Base-by-base conservation (phyloP, 2,329 filamentous ascomycete genomes). In the Rosellinia necatrix region DNA sequence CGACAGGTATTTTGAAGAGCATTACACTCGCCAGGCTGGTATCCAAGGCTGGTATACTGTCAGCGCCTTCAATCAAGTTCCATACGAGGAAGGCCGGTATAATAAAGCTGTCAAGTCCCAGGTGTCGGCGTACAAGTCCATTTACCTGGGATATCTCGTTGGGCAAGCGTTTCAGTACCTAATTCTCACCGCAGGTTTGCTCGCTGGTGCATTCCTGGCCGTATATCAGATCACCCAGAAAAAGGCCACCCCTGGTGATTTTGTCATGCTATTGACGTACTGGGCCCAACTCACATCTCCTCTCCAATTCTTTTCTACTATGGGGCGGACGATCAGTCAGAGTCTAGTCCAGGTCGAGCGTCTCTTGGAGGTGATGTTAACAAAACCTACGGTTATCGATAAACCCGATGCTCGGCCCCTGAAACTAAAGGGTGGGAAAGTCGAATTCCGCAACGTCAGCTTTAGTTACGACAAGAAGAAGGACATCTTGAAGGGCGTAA, bases 261-360 rank as follows among this genome's bases (percentile, higher is more conserved):
- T 91, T 63, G 84, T 89, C 52, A 84, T 86, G 72, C 76, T 91
- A 13, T 74, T 91, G 57, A 87, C 86, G 49, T 91, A 91, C 70
- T 90, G 90, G 87, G 81, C 82, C 15, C 88, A 91, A 66, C 77
- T 91, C 32, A 87, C 88, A 40, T 81, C 82, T 2, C 88, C 88
- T 2, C 78, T 91, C 49, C 86, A 86, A 62, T 90, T 89, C 71
- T 90, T 91, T 66, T 80, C 82, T 6, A 74, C 75, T 15, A 71
- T 85, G 24, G 81, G 83, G 6, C 82, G 81, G 65, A 79, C 72
- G 44, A 77, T 86, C 59, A 82, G 81, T 53, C 76, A 78, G 58
- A 78, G 83, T 53, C 75, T 86, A 30, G 81, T 85, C 40, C 77
- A 84, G 53, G 82, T 82, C 5, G 81, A 86, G 66, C 76, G 80